Evolutionary conservation across 2,329 filamentous ascomycete species (phyloP).

Genomic region (Tolypocladium nubicola): DNA sequence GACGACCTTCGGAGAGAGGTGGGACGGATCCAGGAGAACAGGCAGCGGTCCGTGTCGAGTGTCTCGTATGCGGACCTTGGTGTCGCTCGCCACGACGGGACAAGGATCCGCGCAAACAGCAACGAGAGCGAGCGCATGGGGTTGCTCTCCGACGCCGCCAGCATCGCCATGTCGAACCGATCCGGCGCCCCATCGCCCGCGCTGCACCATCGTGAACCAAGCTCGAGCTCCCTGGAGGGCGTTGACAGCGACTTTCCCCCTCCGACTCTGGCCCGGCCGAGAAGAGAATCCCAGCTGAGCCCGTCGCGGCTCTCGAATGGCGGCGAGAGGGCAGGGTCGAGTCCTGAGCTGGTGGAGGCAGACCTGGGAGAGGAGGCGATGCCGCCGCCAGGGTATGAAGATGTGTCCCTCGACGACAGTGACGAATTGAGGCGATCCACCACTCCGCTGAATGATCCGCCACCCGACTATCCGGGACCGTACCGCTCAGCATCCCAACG

Average conservation of each 20-base stretch:
- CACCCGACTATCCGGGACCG: slow-evolving; percentile 39
- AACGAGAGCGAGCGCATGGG: slow-evolving; percentile 62
- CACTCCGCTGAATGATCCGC: slow-evolving; percentile 35
- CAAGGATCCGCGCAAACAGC: slow-evolving; percentile 62
- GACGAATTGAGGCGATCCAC: slow-evolving; percentile 26
- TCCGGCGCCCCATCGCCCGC: slow-evolving; percentile 19
- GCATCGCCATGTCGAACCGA: slow-evolving; percentile 35
- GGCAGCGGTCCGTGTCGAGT: slow-evolving; percentile 59
- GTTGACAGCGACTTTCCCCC: slow-evolving; percentile 36
- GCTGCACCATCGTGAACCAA: slow-evolving; percentile 34
- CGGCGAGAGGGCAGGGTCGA: slow-evolving; percentile 35
- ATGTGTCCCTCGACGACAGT: slow-evolving; percentile 32
- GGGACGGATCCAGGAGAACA: slow-evolving; percentile 43
- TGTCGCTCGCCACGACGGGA: slow-evolving; percentile 67
- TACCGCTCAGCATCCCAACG: slow-evolving; percentile 16
- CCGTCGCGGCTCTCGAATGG: slow-evolving; percentile 23
- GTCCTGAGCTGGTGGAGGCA: slow-evolving; percentile 40
- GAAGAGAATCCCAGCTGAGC: slow-evolving; percentile 30
- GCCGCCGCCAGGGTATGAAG: slow-evolving; percentile 46
- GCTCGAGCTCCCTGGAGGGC: slow-evolving; percentile 45
- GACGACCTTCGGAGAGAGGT: slow-evolving; percentile 48
- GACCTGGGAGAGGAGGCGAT: slow-evolving; percentile 37
- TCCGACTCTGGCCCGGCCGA: slow-evolving; percentile 24
- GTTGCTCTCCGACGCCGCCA: slow-evolving; percentile 61
- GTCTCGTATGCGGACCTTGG: slow-evolving; percentile 71